Evolutionary conservation across 441 rosid species (phyloP).

Genomic region (Adansonia rubrostipa): DNA sequence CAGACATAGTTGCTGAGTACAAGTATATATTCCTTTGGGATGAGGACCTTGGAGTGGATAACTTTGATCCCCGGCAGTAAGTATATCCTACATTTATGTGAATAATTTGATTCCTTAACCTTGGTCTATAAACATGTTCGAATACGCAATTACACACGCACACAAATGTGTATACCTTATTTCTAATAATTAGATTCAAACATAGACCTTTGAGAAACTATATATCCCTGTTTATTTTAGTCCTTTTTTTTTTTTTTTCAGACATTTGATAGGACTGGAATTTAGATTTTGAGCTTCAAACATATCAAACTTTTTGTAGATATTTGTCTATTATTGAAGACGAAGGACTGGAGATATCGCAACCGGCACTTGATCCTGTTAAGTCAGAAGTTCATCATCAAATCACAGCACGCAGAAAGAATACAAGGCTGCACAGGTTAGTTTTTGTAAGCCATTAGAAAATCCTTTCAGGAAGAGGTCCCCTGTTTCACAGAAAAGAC

Average conservation of each 20-base stretch:
- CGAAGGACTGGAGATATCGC: constrained; percentile 68
- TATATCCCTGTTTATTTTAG: neutral
- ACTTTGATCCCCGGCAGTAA: constrained; percentile 57
- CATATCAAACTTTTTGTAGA: constrained; percentile 31
- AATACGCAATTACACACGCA: too few species aligned
- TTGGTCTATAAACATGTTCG: too few species aligned
- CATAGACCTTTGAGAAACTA: neutral
- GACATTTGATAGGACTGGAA: neutral
- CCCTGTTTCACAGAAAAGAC: neutral
- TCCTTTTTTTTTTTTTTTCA: neutral
- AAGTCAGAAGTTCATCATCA: constrained; percentile 66
- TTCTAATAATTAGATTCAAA: neutral
- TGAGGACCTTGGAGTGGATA: constrained; percentile 62
- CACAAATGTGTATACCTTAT: too few species aligned
- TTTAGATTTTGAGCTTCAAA: neutral
- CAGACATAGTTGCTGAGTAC: constrained; percentile 59
- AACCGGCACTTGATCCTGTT: constrained; percentile 66
- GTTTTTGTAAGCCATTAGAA: constrained; percentile 6
- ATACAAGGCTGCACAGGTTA: constrained; percentile 67
- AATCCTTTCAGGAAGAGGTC: neutral
- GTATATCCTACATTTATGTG: constrained; percentile 2
- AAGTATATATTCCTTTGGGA: constrained; percentile 72
- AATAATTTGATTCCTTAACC: too few species aligned
- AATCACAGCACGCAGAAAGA: constrained; percentile 65
- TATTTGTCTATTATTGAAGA: constrained; percentile 56